Evolutionary conservation across 148 eudicot species (phyloP).

Genomic region (Vaccinium vitisidaea): DNA sequence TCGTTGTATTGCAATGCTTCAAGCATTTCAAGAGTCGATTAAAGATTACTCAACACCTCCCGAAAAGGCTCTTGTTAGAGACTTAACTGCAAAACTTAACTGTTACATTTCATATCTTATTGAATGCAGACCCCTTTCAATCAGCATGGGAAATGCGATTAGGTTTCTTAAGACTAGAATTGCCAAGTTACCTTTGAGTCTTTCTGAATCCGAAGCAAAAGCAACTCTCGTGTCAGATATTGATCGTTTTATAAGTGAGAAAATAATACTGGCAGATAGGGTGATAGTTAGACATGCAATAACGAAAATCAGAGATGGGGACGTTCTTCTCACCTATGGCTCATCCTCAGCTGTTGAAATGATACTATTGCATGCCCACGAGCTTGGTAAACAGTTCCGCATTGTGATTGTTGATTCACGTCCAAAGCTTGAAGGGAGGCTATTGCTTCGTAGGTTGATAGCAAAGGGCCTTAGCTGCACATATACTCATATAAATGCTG

Average conservation of each 20-base stretch:
- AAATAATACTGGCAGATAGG: conserved; percentile 86
- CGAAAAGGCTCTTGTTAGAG: conserved; percentile 71
- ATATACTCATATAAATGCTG: conserved; percentile 93
- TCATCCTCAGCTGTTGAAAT: conserved; percentile 93
- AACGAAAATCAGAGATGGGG: conserved; percentile 97
- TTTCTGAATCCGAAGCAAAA: conserved; percentile 95
- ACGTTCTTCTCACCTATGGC: conserved; percentile 89
- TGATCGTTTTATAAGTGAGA: conserved; percentile 71
- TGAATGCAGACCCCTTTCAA: conserved; percentile 96
- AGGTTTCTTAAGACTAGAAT: conserved; percentile 76
- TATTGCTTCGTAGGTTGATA: conserved; percentile 85
- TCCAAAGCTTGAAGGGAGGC: conserved; percentile 91
- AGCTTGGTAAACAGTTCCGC: conserved; percentile 83
- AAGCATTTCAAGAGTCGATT: conserved; percentile 90
- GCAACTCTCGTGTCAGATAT: conserved; percentile 67
- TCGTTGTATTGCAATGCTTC: conserved; percentile 97
- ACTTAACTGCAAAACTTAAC: conserved; percentile 81
- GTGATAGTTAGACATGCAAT: conserved; percentile 90
- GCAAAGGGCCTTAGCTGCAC: conserved; percentile 86
- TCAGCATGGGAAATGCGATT: conserved; percentile 98
- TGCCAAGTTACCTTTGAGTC: conserved; percentile 60
- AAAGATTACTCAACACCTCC: conserved; percentile 84
- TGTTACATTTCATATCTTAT: conserved; percentile 84
- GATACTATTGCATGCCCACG: conserved; percentile 82
- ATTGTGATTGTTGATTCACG: conserved; percentile 87